phyloP scores from a whole-genome alignment of 2,329 filamentous ascomycete species.

The Xylariaceae sp. region DNA sequence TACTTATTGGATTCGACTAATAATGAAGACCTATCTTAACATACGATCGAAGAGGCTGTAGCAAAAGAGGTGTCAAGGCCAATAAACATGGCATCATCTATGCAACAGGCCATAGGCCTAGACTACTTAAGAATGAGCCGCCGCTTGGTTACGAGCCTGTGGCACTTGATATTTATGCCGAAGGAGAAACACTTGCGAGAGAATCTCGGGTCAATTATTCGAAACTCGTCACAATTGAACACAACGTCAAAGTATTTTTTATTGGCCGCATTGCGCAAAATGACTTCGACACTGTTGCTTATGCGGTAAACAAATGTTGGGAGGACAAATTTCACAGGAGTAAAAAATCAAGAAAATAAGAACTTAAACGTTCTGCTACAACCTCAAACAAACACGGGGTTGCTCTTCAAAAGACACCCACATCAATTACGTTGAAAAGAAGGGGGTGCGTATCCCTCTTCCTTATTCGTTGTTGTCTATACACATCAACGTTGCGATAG shows the following conservation, averaged over 20 bases:
- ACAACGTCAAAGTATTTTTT: conserved; percentile 63
- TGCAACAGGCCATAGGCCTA: conserved; percentile 43
- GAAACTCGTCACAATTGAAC: conserved; percentile 61
- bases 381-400: conserved; percentile 9
- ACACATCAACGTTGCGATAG: conserved; percentile 8
- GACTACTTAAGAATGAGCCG: conserved; percentile 49
- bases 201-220: conserved; percentile 65
- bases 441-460: conserved; percentile 4
- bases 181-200: conserved; percentile 52
- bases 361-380: conserved; percentile 8
- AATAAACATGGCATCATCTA: conserved; percentile 60
- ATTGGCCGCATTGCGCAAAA: conserved; percentile 53
- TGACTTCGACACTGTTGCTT: conserved; percentile 49
- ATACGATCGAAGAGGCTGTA: conserved; percentile 58
- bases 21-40: conserved; percentile 58
- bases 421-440: conserved; percentile 27
- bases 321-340: conserved; percentile 46
- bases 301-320: conserved; percentile 59
- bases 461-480: conserved; percentile 1
- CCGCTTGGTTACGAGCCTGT: conserved; percentile 55
- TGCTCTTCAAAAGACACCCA: conserved; percentile 21
- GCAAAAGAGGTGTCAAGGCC: conserved; percentile 58
- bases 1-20: conserved; percentile 13
- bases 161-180: conserved; percentile 49
- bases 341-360: conserved; percentile 34